Evolutionary conservation across 73 alveolate genomes (phyloP), one percentile per base, ranked within the genome.

Genomic region (Paramecium caudatum): DNA sequence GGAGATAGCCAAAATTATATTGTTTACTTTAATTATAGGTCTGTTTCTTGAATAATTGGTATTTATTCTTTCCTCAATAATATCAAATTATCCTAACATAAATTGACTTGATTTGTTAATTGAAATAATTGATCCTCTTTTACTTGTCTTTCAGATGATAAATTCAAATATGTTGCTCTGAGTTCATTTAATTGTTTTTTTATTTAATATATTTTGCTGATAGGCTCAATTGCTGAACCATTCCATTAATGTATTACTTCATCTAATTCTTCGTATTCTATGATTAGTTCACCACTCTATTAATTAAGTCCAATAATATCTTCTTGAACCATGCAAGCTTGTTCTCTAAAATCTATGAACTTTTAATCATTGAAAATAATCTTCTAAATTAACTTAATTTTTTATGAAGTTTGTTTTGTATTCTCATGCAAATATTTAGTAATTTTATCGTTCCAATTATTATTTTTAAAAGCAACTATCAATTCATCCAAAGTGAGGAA

Each of bases 171-270:
- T 21, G 8, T 41, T 8, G 32, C 39, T 43, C 30, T 37, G 2
- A 74, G 23, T 9, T 74, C 88, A 45, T 74, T 74, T 19, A 74
- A 74, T 27, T 74, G 19, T 41, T 43, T 36, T 15, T 74, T 74
- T 9, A 74, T 37, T 8, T 36, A 25, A 39, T 21, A 37, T 10
- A 74, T 74, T 39, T 74, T 74, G 43, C 68, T 21, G 2, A 74
- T 39, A 1, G 88, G 88, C 43, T 74, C 88, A 21, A 74, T 41
- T 12, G 83, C 49, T 41, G 43, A 36, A 37, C 65, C 65, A 19
- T 39, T 74, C 88, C 88, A 74, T 45, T 74, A 74, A 37, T 74
- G 55, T 17, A 74, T 19, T 46, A 74, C 69, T 74, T 74, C 88
- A 30, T 74, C 88, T 16, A 74, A 43, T 74, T 74, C 88, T 4